Conservation (phyloP, 2,329 filamentous ascomycete genomes). For the Alternaria gansuensis region DNA sequence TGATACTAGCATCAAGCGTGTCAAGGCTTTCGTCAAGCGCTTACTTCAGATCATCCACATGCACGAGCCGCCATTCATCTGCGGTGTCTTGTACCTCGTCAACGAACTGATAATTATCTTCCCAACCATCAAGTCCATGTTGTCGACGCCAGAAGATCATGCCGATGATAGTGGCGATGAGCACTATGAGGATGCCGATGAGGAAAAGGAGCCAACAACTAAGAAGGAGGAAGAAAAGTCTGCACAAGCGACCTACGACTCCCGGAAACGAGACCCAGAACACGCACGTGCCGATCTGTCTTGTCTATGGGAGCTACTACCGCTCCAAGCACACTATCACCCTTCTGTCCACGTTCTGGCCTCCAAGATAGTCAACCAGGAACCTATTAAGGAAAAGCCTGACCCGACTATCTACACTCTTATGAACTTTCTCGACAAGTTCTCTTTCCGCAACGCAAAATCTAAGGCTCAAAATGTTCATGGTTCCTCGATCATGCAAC, state of each 20-base stretch:
- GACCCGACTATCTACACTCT: conserved; percentile 90
- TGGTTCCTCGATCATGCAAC: conserved; percentile 96
- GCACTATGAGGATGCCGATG: conserved; percentile 71
- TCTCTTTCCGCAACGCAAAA: conserved; percentile 97
- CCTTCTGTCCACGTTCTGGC: conserved; percentile 91
- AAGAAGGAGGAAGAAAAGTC: conserved; percentile 27
- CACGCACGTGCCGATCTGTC: conserved; percentile 91
- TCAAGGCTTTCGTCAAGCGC: conserved; percentile 95
- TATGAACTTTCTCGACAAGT: conserved; percentile 95
- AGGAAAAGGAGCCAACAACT: conserved; percentile 47
- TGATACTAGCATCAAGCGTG: conserved; percentile 87
- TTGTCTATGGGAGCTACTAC: conserved; percentile 91
- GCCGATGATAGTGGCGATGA: conserved; percentile 78
- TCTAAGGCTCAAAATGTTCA: conserved; percentile 66
- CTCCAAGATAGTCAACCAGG: conserved; percentile 71
- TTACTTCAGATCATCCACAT: conserved; percentile 86
- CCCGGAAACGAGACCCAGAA: conserved; percentile 88
- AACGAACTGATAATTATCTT: conserved; percentile 82
- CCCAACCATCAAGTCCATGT: conserved; percentile 78
- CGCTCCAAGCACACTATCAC: conserved; percentile 84
- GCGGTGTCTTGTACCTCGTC: conserved; percentile 89
- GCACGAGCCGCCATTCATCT: conserved; percentile 92
- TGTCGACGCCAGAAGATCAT: conserved; percentile 75
- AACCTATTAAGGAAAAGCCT: conserved; percentile 82
- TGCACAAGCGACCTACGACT: conserved; percentile 70